Evolutionary conservation across 2,329 filamentous ascomycete genomes (phyloP).

Genomic region (Orbilia brochopaga): DNA sequence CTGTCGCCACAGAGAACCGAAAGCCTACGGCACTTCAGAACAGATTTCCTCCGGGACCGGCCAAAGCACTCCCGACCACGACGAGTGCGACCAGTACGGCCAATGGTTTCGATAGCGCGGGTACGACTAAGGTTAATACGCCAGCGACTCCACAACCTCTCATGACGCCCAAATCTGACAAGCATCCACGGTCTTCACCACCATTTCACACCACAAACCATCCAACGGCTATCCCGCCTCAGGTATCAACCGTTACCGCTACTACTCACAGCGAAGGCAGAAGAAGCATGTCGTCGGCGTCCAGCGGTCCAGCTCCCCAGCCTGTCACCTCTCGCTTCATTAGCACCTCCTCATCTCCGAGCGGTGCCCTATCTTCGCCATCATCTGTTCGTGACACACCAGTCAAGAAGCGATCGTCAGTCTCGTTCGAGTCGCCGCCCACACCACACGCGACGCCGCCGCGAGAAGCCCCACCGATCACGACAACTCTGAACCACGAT

Average conservation of each 20-base stretch:
- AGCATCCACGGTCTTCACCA: conserved; percentile 40
- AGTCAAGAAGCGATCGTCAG: conserved; percentile 26
- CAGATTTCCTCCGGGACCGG: conserved; percentile 35
- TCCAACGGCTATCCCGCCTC: conserved; percentile 39
- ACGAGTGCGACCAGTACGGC: conserved; percentile 12
- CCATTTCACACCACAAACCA: conserved; percentile 47
- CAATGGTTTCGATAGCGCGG: conserved; percentile 35
- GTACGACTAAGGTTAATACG: conserved; percentile 37
- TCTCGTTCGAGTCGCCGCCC: conserved; percentile 47
- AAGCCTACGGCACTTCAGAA: conserved; percentile 31
- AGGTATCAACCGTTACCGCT: conserved; percentile 39
- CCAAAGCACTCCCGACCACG: conserved; percentile 24
- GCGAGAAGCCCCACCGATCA: conserved; percentile 26
- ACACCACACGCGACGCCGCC: conserved; percentile 47
- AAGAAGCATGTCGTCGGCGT: conserved; percentile 44
- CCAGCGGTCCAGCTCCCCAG: conserved; percentile 36
- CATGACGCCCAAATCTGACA: conserved; percentile 30
- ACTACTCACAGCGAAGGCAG: conserved; percentile 44
- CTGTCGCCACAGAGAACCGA: conserved; percentile 18
- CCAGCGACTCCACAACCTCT: conserved; percentile 35
- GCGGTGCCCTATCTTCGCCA: conserved; percentile 38
- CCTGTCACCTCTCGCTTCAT: conserved; percentile 48
- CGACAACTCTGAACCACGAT: conserved; percentile 38
- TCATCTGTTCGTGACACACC: conserved; percentile 46
- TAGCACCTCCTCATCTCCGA: conserved; percentile 36